Evolutionary conservation across 2,329 filamentous ascomycete genomes (phyloP), one percentile per base, ranked within the genome.

Genomic region (Myriosclerotinia duriaeana): DNA sequence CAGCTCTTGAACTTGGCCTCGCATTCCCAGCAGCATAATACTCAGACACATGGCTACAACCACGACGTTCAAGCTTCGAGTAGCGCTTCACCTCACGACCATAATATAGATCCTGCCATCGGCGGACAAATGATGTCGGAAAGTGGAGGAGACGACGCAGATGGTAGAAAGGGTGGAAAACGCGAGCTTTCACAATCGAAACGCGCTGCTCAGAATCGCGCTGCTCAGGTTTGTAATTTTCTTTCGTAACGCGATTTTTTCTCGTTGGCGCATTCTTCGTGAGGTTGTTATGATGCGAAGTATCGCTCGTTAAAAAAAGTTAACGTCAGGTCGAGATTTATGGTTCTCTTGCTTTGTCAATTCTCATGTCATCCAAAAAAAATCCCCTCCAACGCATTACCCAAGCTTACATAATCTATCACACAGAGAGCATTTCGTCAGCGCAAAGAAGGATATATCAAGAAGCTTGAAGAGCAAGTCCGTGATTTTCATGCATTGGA

Each of bases 371-470:
- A 76, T 77, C 76, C 70, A 74, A 62, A 56, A 48, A 56, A 52
- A 59, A 52, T 60, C 53, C 44, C 63, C 53, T 54, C 44, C 63
- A 68, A 62, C 52, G 8, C 60, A 42, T 56, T 15, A 60, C 67
- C 58, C 64, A 69, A 69, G 73, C 74, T 76, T 75, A 76, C 73
- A 68, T 76, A 76, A 75, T 68, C 67, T 65, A 72, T 74, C 76
- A 71, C 54, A 78, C 75, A 99, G 94, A 88, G 95, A 77, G 95
- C 95, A 53, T 99, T 99, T 80, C 91, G 95, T 53, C 93, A 98
- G 80, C 90, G 95, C 70, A 99, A 99, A 78, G 95, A 99, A 79
- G 91, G 92, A 55, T 97, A 99, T 78, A 99, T 99, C 78, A 96
- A 96, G 82, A 96, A 96, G 78, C 85, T 99, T 8, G 95, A 99